Percentiles rank a stretch among this genome's conserved stretches.
These are phyloP conservation scores for Cephalotrichum gorgonifer DNA, from an alignment of 2,329 filamentous ascomycete species.

Conservation along the genomic window DNA sequence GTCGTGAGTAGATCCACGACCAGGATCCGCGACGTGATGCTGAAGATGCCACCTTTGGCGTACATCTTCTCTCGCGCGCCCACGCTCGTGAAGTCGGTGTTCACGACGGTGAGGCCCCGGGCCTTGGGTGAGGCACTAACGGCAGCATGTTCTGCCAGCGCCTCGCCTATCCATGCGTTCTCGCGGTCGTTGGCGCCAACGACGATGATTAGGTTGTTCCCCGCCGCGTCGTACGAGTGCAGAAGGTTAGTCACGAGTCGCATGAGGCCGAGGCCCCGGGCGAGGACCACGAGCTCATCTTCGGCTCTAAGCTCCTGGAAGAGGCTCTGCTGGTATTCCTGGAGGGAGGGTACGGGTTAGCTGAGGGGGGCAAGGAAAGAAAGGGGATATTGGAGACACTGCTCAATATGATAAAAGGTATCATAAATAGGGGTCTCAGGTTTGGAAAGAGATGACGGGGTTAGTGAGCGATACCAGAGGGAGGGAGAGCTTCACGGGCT, in stretches of 20 bases:
- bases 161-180: constrained; percentile 95
- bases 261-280: constrained; percentile 82
- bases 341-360: neutral
- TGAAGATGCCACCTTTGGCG: constrained; percentile 78
- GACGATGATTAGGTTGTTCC: constrained; percentile 83
- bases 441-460: neutral
- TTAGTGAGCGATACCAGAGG: constrained; percentile 45
- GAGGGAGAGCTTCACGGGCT: constrained; percentile 72
- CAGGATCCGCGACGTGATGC: constrained; percentile 88
- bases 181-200: constrained; percentile 87
- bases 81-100: constrained; percentile 88
- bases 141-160: constrained; percentile 87
- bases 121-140: constrained; percentile 75
- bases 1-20: constrained; percentile 87
- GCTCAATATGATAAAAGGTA: too few species aligned
- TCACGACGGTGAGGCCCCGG: constrained; percentile 80
- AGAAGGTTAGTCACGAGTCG: constrained; percentile 91
- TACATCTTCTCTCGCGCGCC: constrained; percentile 87
- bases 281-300: constrained; percentile 89
- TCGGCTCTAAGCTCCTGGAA: constrained; percentile 83
- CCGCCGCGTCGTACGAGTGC: constrained; percentile 92
- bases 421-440: neutral
- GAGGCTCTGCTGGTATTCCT: constrained; percentile 89
- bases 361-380: neutral
- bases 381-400: neutral